Base-by-base conservation (phyloP, 495 filamentous ascomycete genomes). In the Penicillium riverlandense region DNA sequence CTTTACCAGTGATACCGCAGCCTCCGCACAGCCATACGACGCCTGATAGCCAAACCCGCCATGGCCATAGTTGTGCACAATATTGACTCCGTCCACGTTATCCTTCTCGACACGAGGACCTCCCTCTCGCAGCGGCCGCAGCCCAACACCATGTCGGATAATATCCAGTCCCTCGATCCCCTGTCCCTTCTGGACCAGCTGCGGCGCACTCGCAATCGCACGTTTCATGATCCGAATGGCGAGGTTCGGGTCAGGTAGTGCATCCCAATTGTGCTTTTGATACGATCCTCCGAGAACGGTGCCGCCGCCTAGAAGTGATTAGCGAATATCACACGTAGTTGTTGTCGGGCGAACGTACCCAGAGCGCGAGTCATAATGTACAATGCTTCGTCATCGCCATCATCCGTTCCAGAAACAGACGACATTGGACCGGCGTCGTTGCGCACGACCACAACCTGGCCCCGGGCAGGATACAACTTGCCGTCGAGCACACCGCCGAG, bases 21-120 rank as follows among this genome's bases (percentile, higher is more conserved):
- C 71, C 51, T 80, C 66, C 0, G 90, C 82, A 66, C 86, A 90
- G 1, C 92, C 92, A 63, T 86, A 99, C 12, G 80, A 86, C 16
- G 80, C 78, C 62, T 99, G 92, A 56, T 96, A 89, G 43, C 83
- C 92, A 72, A 89, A 96, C 0, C 92, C 92, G 0, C 86, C 90
- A 69, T 96, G 91, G 8, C 94, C 94, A 59, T 99, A 99, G 52
- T 95, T 91, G 59, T 99, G 92, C 48, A 99, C 88, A 8, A 95
- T 79, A 67, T 76, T 79, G 0, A 78, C 72, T n/a, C 75, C 83
- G 22, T 74, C 62, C 14, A 90, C 77, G 49, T 70, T 72, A 62
- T 96, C 90, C 60, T 77, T 86, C 66, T 96, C 92, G 37, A 97
- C 73, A 34, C 92, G 76, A 11, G 84, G 82, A 0, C 94, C 91